Percentiles rank a stretch among this genome's conserved stretches.
Evolutionary conservation across 176 grass and related monocot species (phyloP).

Genomic region (Tillandsia fasciculata): DNA sequence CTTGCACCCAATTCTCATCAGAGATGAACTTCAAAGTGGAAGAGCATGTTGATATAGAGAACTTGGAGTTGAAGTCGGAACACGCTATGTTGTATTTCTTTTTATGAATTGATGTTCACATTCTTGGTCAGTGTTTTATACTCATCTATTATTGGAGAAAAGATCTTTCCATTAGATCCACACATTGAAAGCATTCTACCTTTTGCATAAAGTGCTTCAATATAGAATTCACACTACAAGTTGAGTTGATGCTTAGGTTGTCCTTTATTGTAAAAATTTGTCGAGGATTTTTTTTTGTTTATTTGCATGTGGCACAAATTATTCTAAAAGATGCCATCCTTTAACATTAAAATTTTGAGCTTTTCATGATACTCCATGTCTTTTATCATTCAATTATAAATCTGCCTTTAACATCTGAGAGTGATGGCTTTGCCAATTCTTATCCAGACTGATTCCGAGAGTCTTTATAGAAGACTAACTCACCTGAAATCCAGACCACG

Average conservation of each 20-base stretch:
- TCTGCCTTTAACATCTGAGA: slow-evolving; percentile 1
- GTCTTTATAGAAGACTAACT: slow-evolving; percentile 56
- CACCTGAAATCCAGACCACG: slow-evolving; percentile 42
- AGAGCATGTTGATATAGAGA: too few species aligned
- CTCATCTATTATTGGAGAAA: too few species aligned
- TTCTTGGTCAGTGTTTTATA: too few species aligned
- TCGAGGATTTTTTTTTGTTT: not conserved
- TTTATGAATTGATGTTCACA: too few species aligned
- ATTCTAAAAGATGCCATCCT: not conserved
- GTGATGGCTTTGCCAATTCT: slow-evolving; percentile 13
- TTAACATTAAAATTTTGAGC: not conserved
- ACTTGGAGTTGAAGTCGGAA: too few species aligned
- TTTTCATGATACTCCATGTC: not conserved
- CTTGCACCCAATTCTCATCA: too few species aligned
- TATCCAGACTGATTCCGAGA: slow-evolving; percentile 71
- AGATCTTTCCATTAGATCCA: too few species aligned
- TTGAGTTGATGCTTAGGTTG: not conserved
- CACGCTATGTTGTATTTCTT: too few species aligned
- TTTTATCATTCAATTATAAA: not conserved
- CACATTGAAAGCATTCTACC: too few species aligned
- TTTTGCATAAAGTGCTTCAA: too few species aligned
- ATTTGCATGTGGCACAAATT: not conserved
- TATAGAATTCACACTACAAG: not conserved
- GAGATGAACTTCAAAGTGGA: too few species aligned
- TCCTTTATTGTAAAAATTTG: not conserved